Evolutionary conservation across 371 early-diverging fungal genomes (phyloP).

Genomic region (Mortierella sp.): DNA sequence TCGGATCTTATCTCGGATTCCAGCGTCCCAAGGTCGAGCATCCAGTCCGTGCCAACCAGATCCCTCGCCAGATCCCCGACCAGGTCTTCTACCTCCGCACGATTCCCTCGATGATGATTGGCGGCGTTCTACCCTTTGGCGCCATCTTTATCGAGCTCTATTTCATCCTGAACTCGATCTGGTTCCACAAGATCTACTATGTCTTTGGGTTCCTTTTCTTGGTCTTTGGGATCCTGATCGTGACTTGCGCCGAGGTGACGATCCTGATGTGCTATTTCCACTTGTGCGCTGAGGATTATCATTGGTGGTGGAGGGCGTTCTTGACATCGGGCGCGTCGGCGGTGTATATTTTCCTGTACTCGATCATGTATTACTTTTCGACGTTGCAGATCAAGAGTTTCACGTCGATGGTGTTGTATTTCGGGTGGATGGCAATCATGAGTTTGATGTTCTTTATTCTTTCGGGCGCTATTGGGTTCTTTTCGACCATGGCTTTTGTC

Average conservation of each 20-base stretch:
- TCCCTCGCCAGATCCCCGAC: constrained; percentile 94
- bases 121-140: constrained; percentile 91
- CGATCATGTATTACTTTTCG: constrained; percentile 83
- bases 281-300: constrained; percentile 93
- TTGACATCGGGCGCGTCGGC: constrained; percentile 90
- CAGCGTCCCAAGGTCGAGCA: constrained; percentile 86
- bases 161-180: constrained; percentile 89
- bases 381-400: constrained; percentile 79
- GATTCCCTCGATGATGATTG: constrained; percentile 83
- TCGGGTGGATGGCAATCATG: constrained; percentile 91
- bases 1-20: constrained; percentile 96
- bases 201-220: constrained; percentile 90
- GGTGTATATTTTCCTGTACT: constrained; percentile 91
- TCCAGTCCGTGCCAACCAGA: constrained; percentile 93
- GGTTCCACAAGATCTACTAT: constrained; percentile 89
- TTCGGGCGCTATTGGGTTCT: constrained; percentile 88
- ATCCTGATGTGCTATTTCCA: constrained; percentile 93
- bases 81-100: constrained; percentile 82
- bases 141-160: constrained; percentile 91
- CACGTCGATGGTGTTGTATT: constrained; percentile 88
- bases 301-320: constrained; percentile 97
- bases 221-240: constrained; percentile 82
- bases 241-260: constrained; percentile 90
- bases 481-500: constrained; percentile 79
- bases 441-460: constrained; percentile 81